Conservation (phyloP, 768 basidiomycete genomes). For the Boletus tylopilopsis region DNA sequence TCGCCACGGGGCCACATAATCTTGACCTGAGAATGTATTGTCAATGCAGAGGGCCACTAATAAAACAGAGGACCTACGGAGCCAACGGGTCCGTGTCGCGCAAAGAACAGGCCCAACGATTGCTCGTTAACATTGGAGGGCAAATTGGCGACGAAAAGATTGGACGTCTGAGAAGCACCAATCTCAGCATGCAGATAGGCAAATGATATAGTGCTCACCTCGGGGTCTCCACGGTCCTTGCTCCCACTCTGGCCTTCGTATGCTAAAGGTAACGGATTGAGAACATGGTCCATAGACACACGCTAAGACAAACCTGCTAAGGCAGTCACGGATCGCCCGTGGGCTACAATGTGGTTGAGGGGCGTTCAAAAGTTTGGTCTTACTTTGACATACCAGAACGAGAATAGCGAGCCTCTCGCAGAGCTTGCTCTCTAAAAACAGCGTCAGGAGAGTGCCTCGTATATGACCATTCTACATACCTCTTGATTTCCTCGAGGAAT, state of each 20-base stretch:
- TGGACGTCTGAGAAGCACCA: conserved; percentile 65
- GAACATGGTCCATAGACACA: not conserved
- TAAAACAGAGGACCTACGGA: conserved; percentile 51
- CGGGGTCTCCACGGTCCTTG: conserved; percentile 83
- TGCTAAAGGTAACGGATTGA: conserved; percentile 38
- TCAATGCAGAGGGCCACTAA: not conserved
- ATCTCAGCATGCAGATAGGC: not conserved
- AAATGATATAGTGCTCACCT: conserved; percentile 43
- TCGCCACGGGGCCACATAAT: conserved; percentile 99
- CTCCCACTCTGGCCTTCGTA: conserved; percentile 91
- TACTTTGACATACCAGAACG: conserved; percentile 49
- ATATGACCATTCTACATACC: conserved; percentile 39
- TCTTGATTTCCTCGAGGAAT: conserved; percentile 95
- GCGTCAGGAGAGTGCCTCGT: not conserved
- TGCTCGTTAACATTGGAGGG: conserved; percentile 86
- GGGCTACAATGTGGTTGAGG: conserved; percentile 33
- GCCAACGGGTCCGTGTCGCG: conserved; percentile 87
- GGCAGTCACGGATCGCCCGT: conserved; percentile 81
- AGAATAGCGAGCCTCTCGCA: conserved; percentile 81
- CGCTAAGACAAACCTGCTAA: conserved; percentile 64
- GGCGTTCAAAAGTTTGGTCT: not conserved
- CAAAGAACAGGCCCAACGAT: conserved; percentile 85
- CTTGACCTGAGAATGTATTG: conserved; percentile 60
- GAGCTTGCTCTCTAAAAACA: conserved; percentile 79
- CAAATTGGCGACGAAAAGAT: conserved; percentile 93